phyloP scores from a whole-genome alignment of 2,329 filamentous ascomycete species.

The Aspergillus vadensis region DNA sequence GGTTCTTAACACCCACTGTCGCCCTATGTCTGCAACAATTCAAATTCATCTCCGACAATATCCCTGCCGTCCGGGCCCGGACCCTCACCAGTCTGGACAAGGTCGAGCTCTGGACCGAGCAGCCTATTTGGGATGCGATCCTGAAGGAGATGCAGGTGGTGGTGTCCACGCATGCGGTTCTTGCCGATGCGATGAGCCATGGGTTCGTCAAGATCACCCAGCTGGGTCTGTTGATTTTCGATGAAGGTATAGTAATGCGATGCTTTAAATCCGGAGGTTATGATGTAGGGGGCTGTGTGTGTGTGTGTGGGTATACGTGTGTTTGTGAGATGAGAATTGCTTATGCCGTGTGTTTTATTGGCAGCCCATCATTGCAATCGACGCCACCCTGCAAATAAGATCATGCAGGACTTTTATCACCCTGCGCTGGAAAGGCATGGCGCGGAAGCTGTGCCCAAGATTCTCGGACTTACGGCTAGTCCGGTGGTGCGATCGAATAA shows the following conservation, averaged over 20 bases:
- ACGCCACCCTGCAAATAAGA: constrained; percentile 65
- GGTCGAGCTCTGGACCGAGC: constrained; percentile 71
- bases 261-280: too few species aligned
- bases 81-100: constrained; percentile 69
- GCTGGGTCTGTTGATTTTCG: constrained; percentile 73
- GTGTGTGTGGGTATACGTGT: background rate
- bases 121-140: constrained; percentile 66
- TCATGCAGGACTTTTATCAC: constrained; percentile 75
- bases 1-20: constrained; percentile 74
- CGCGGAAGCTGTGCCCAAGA: constrained; percentile 55
- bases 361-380: constrained; percentile 71
- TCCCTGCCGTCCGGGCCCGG: constrained; percentile 59
- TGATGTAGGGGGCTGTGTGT: too few species aligned
- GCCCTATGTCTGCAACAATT: constrained; percentile 68
- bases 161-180: constrained; percentile 74
- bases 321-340: background rate
- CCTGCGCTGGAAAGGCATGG: constrained; percentile 39
- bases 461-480: constrained; percentile 80
- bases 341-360: background rate
- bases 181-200: constrained; percentile 73
- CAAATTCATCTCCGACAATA: constrained; percentile 60
- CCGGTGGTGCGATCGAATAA: constrained; percentile 66
- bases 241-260: constrained; percentile 64
- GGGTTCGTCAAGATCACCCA: constrained; percentile 68
- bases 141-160: constrained; percentile 69